Base-by-base conservation (phyloP, 1,284 basidiomycete genomes). In the Irpex lacteus region DNA sequence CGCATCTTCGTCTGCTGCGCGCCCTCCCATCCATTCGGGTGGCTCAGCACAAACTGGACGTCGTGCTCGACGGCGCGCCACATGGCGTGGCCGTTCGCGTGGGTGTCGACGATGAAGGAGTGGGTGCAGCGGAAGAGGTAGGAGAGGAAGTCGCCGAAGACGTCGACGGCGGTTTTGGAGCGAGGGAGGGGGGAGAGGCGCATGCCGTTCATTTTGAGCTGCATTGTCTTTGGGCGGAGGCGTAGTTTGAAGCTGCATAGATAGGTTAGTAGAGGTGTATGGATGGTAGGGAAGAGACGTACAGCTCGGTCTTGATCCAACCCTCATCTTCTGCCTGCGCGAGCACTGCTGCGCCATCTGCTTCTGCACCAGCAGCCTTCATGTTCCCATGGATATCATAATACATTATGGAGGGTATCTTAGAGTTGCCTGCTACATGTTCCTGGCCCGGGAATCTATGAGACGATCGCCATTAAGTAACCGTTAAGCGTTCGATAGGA, bases 21-120 rank as follows among this genome's bases (percentile, higher is more conserved):
- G 18, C 90, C 90, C 70, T 92, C 90, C 90, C 90, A 92, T 6
- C 90, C 90, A 69, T 92, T 92, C 9, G 91, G 90, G 72, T 92
- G 90, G 55, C 85, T 87, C 55, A 92, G 76, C 5, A 92, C 88
- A 67, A 91, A 85, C 69, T 91, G 86, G 55, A 90, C 81, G 69
- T 86, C 81, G 47, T 81, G 71, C 70, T 91, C 87, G 37, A 92
- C 83, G 4, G 83, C 80, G 26, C 80, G 81, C 89, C 90, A 92
- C 1, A 91, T 74, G 18, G 80, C 76, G 26, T 77, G 76, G 0
- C 89, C 89, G 66, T 88, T 87, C 9, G 87, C 89, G 70, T 92
- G 89, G 7, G 89, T 91, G 67, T 92, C 88, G 65, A 81, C 81
- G 72, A 92, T 90, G 74, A 90, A 92, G 40, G 80, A 85, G 44